Evolutionary conservation across 2,329 filamentous ascomycete species (phyloP).

Genomic region (Volutella citrinella): DNA sequence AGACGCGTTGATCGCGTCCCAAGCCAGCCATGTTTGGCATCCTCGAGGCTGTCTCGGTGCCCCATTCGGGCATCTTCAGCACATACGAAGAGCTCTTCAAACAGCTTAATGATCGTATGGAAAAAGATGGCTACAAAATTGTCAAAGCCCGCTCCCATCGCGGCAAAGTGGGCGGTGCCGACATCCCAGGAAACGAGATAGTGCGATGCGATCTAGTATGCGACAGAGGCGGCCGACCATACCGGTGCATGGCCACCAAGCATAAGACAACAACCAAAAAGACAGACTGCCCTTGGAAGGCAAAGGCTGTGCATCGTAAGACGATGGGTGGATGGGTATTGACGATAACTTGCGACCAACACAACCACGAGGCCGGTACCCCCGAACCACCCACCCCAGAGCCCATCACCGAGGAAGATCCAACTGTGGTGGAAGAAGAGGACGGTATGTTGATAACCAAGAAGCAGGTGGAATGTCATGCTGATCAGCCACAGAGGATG

Average conservation of each 20-base stretch:
- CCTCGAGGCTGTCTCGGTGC: constrained; percentile 37
- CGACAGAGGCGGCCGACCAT: constrained; percentile 41
- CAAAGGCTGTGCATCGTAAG: constrained; percentile 43
- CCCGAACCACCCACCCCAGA: constrained; percentile 39
- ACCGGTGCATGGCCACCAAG: constrained; percentile 42
- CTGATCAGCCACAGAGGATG: constrained; percentile 18
- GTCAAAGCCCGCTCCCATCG: constrained; percentile 44
- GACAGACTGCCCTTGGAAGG: constrained; percentile 45
- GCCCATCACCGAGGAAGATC: too few species aligned
- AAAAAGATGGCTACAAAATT: constrained; percentile 44
- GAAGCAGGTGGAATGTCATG: constrained; percentile 15
- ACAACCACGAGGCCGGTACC: constrained; percentile 43
- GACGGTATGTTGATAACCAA: constrained; percentile 23
- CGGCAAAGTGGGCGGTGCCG: constrained; percentile 37
- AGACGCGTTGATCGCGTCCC: constrained; percentile 25
- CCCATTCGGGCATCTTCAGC: constrained; percentile 33
- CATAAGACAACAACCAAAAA: constrained; percentile 46
- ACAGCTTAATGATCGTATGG: constrained; percentile 38
- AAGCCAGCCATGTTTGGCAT: constrained; percentile 41
- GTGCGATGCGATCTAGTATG: constrained; percentile 45
- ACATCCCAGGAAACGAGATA: constrained; percentile 40
- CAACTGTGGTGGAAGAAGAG: constrained; percentile 33
- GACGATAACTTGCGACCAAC: constrained; percentile 41
- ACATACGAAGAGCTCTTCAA: constrained; percentile 42
- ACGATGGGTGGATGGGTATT: constrained; percentile 42